phyloP scores from a whole-genome alignment of 192 early-diverging fungal genomes.

The Backusella psychrophila region DNA sequence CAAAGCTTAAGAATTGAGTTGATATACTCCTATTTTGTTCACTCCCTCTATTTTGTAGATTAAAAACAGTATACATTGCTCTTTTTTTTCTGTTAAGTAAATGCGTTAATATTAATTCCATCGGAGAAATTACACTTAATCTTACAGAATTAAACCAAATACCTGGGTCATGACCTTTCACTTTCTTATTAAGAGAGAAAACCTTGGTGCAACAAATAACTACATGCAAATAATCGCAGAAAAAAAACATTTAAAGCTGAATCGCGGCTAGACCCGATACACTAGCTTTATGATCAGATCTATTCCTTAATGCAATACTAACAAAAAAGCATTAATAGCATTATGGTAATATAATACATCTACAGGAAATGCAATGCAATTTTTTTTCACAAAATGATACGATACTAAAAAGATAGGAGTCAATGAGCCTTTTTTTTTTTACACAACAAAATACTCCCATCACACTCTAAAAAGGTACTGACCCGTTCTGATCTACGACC shows the following conservation, averaged over 20 bases:
- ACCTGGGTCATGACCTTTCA: neutral
- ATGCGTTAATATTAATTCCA: neutral
- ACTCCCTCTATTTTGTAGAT: neutral
- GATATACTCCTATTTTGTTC: neutral
- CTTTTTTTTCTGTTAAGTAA: neutral
- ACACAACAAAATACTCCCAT: neutral
- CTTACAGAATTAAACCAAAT: neutral
- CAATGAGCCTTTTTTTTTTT: neutral
- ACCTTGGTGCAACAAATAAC: neutral
- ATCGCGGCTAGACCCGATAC: neutral
- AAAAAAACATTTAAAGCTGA: neutral
- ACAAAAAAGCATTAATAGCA: neutral
- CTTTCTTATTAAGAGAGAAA: neutral
- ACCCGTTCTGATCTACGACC: neutral
- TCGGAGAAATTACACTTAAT: neutral
- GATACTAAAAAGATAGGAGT: neutral
- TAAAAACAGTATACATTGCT: neutral
- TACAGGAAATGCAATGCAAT: neutral
- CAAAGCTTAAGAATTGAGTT: neutral
- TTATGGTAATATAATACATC: neutral
- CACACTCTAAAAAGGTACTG: neutral
- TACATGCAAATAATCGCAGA: neutral
- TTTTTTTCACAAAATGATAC: neutral
- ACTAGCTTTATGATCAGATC: neutral
- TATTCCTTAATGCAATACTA: neutral